Percentiles rank a stretch among this genome's conserved stretches.
Evolutionary conservation across 2,329 filamentous ascomycete species (phyloP).

Genomic region (Cordyceps tenuipes): DNA sequence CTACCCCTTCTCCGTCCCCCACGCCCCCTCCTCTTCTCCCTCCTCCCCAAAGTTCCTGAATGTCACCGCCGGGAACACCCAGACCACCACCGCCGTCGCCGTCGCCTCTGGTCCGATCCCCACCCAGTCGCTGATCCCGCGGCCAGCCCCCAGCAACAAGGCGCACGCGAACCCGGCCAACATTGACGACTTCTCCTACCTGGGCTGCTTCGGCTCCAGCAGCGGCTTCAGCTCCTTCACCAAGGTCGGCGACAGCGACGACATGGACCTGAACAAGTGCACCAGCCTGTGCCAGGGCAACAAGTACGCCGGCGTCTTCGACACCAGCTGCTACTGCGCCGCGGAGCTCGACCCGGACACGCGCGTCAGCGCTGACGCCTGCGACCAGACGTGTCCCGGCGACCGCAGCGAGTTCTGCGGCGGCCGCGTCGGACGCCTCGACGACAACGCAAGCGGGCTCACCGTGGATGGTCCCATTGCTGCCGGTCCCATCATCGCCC

Average conservation of each 20-base stretch:
- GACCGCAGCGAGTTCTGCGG: constrained; percentile 31
- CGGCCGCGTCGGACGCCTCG: constrained; percentile 20
- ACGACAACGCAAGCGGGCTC: neutral
- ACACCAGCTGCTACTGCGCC: constrained; percentile 38
- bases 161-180: constrained; percentile 23
- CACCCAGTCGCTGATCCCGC: neutral
- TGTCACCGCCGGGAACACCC: neutral
- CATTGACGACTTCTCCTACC: constrained; percentile 25
- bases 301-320: constrained; percentile 32
- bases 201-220: constrained; percentile 36
- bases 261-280: constrained; percentile 34
- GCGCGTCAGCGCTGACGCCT: constrained; percentile 26
- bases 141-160: neutral
- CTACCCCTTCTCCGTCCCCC: no score
- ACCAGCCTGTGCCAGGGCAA: constrained; percentile 27
- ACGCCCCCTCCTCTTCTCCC: no score
- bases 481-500: no score
- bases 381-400: constrained; percentile 34
- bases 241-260: constrained; percentile 18
- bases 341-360: constrained; percentile 31
- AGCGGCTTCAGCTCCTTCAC: constrained; percentile 29
- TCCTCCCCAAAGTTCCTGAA: neutral
- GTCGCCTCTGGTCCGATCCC: constrained; percentile 5
- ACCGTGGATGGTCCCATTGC: no score
- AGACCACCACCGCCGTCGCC: neutral